These are phyloP conservation scores for Aspergillus sp. DNA, from an alignment of 2,329 filamentous ascomycete species.

Conservation along the genomic window DNA sequence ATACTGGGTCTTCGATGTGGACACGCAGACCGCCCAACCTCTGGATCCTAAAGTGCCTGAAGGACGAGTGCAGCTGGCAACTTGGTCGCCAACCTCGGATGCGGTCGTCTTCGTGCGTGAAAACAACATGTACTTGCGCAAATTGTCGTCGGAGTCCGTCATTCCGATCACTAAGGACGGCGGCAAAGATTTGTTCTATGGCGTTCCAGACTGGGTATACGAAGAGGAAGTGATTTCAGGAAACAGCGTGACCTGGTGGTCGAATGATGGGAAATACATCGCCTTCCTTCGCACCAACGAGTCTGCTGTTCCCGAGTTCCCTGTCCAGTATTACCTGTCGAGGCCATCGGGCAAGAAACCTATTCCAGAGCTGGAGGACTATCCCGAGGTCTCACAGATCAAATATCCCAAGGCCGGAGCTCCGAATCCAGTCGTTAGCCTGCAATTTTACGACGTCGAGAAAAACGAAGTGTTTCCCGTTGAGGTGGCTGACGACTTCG, in stretches of 20 bases:
- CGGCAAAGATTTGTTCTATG: constrained; percentile 86
- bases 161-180: constrained; percentile 82
- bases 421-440: constrained; percentile 84
- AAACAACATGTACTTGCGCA: constrained; percentile 86
- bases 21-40: constrained; percentile 72
- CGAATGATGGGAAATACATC: constrained; percentile 80
- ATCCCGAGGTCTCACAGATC: constrained; percentile 86
- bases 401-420: constrained; percentile 97
- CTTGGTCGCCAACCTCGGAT: constrained; percentile 85
- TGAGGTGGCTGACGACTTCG: constrained; percentile 72
- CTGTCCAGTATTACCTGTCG: constrained; percentile 89
- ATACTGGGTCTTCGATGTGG: constrained; percentile 93
- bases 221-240: constrained; percentile 80
- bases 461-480: constrained; percentile 78
- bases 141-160: constrained; percentile 59
- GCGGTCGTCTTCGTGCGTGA: constrained; percentile 84
- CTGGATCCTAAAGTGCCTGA: constrained; percentile 68
- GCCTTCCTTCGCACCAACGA: constrained; percentile 95
- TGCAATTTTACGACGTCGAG: constrained; percentile 83
- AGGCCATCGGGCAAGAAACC: constrained; percentile 74
- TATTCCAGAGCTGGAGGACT: constrained; percentile 72
- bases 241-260: constrained; percentile 93
- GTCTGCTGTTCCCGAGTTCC: constrained; percentile 84
- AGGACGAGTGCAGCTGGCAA: constrained; percentile 75
- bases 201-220: constrained; percentile 96